phyloP scores from a whole-genome alignment of 768 basidiomycete species.

The Xerocomellus intermedius region DNA sequence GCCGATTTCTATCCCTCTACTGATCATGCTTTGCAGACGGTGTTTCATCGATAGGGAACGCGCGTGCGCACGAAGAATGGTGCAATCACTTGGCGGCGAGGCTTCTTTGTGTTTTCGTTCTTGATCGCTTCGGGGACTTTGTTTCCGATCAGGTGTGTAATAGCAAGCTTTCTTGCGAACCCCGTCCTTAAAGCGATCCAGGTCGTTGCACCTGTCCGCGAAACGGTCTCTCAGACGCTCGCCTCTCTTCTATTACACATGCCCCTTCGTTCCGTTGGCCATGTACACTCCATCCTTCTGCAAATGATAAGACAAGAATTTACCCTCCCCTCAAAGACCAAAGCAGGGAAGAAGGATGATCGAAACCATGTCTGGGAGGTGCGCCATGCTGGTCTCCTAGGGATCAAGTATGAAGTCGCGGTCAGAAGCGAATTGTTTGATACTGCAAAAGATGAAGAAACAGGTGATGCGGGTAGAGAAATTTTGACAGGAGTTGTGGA shows the following conservation, averaged over 20 bases:
- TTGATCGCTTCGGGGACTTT: conserved; percentile 98
- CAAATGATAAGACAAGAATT: conserved; percentile 95
- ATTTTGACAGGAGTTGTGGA: conserved; percentile 83
- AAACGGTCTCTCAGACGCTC: conserved; percentile 92
- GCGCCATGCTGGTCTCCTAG: conserved; percentile 94
- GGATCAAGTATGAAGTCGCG: conserved; percentile 97
- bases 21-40: conserved; percentile 42
- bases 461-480: conserved; percentile 44
- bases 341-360: conserved; percentile 35
- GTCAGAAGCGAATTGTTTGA: conserved; percentile 82
- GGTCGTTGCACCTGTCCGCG: conserved; percentile 95
- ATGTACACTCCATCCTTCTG: conserved; percentile 80
- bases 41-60: conserved; percentile 55
- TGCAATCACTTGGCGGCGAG: conserved; percentile 85
- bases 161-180: not conserved
- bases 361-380: conserved; percentile 88
- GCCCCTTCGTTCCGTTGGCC: conserved; percentile 72
- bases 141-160: conserved; percentile 77
- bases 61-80: conserved; percentile 75
- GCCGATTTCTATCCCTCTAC: not conserved
- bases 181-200: conserved; percentile 19
- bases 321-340: conserved; percentile 39
- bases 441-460: conserved; percentile 34
- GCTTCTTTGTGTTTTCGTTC: conserved; percentile 84
- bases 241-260: conserved; percentile 88